Conservation (phyloP, 345 rosid genomes). For the Carallia brachiata region DNA sequence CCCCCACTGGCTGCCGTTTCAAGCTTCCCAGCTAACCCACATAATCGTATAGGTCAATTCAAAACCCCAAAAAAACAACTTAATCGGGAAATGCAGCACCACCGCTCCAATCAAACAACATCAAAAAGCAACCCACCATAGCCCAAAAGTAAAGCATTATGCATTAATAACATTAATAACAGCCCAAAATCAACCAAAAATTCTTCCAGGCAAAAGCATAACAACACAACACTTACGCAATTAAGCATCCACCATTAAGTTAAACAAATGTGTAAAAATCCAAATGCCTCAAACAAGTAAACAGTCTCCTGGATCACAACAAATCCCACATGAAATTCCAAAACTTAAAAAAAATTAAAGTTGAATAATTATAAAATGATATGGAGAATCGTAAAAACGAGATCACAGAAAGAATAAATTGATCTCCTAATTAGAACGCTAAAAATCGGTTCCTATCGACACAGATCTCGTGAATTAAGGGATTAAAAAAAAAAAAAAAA, state of each 20-base stretch:
- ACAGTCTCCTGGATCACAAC: too few species aligned
- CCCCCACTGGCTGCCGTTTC: too few species aligned
- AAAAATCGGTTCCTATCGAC: not conserved
- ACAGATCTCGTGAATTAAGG: not conserved
- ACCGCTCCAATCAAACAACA: not conserved
- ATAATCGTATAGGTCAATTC: too few species aligned
- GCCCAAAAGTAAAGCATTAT: not conserved
- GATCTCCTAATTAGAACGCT: not conserved
- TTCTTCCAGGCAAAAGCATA: not conserved
- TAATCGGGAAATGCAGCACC: not conserved
- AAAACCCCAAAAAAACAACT: not conserved
- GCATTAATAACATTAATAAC: too few species aligned
- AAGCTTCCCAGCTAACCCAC: too few species aligned
- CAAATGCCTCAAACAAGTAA: not conserved
- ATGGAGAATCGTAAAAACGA: not conserved
- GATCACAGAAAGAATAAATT: not conserved
- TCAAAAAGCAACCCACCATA: not conserved
- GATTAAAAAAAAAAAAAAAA: not conserved
- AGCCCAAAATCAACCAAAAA: not conserved
- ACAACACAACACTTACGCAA: not conserved
- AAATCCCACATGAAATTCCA: too few species aligned
- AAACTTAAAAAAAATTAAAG: not conserved
- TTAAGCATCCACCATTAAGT: not conserved
- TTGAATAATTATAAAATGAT: not conserved
- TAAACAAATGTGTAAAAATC: not conserved